A percentile compares a stretch with the other conserved stretches of the same genome.
Evolutionary conservation across 371 early-diverging fungal genomes (phyloP).

Genomic region (Saksenaea vasiformis): DNA sequence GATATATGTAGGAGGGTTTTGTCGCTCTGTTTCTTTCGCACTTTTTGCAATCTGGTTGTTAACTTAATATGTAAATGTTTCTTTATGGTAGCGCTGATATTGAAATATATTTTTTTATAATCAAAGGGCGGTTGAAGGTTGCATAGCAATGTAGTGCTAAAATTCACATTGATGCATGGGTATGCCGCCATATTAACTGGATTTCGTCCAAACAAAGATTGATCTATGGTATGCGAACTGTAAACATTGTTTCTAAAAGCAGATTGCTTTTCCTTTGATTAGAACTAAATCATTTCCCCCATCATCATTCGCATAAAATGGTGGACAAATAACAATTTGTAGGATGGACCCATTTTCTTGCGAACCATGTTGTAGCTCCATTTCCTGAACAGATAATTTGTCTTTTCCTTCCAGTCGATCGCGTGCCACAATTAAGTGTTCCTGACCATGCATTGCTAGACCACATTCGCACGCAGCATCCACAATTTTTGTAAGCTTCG

Average conservation of each 20-base stretch:
- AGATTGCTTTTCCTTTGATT: slow-evolving; percentile 20
- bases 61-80: no score
- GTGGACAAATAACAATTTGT: slow-evolving; percentile 16
- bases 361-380: slow-evolving; percentile 11
- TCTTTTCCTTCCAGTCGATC: slow-evolving; percentile 14
- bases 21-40: no score
- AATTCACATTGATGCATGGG: no score
- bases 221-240: no score
- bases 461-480: slow-evolving; percentile 37
- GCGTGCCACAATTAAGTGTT: slow-evolving; percentile 26
- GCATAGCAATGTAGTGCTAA: no score
- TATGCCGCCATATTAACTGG: no score
- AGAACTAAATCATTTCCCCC: slow-evolving; percentile 7
- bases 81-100: no score
- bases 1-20: no score
- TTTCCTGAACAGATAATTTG: not conserved
- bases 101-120: no score
- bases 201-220: no score
- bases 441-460: slow-evolving; percentile 43
- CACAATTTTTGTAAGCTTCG: slow-evolving; percentile 33
- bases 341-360: slow-evolving; percentile 4
- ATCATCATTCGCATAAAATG: slow-evolving; percentile 11
- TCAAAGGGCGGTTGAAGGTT: no score
- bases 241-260: slow-evolving; percentile 10
- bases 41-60: no score